phyloP scores from a whole-genome alignment of 345 rosid genomes.

The Linum usitatissimum region DNA sequence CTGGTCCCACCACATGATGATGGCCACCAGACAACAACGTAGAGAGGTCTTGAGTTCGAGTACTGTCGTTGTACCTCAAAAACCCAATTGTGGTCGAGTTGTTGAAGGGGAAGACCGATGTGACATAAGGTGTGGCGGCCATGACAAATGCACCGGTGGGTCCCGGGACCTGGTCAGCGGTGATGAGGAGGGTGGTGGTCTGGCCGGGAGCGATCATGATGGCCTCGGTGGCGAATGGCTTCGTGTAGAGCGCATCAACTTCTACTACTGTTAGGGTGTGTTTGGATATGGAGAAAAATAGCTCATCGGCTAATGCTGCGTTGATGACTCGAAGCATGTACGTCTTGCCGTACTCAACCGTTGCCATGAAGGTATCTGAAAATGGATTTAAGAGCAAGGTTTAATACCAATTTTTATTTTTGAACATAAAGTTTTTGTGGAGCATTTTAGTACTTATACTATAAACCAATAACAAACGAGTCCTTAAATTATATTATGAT shows the following conservation, averaged over 20 bases:
- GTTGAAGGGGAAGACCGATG: conserved; percentile 38
- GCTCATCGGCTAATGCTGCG: conserved; percentile 51
- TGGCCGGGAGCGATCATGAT: conserved; percentile 63
- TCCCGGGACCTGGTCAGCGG: conserved; percentile 26
- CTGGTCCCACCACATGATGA: too few relatives aligned
- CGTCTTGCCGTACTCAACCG: conserved; percentile 43
- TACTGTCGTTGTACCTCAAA: conserved; percentile 26
- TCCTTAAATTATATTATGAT: too few relatives aligned
- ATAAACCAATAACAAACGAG: too few relatives aligned
- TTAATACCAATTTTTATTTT: too few relatives aligned
- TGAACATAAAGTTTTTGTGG: too few relatives aligned
- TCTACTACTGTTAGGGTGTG: conserved; percentile 48
- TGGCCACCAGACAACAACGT: too few relatives aligned
- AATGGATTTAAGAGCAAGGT: too few relatives aligned
- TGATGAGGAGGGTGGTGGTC: conserved; percentile 51
- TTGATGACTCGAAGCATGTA: conserved; percentile 53
- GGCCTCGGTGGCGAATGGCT: conserved; percentile 38
- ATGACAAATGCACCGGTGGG: conserved; percentile 32
- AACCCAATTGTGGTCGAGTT: conserved; percentile 48
- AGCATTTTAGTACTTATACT: too few relatives aligned
- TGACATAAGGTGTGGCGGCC: conserved; percentile 46
- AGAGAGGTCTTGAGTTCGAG: not conserved
- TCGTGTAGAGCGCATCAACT: conserved; percentile 50
- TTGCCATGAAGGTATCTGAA: conserved; percentile 39
- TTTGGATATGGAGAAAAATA: conserved; percentile 46